Evolutionary conservation across 2,329 filamentous ascomycete species (phyloP).

Genomic region (Cordyceps tenuipes): DNA sequence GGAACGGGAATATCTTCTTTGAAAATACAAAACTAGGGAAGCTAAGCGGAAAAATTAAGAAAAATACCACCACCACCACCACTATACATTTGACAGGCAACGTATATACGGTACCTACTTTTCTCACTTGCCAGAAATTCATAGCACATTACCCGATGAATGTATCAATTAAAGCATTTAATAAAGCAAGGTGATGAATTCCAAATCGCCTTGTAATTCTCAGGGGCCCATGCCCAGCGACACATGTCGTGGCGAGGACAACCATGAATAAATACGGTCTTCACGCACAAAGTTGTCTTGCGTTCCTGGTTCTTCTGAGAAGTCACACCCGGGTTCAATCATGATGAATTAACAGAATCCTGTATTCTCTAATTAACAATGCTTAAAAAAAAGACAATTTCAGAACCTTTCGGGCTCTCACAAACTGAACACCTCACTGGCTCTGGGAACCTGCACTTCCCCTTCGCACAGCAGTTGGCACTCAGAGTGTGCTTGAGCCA

Average conservation of each 20-base stretch:
- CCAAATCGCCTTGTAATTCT: background rate
- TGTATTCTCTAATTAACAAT: slow-evolving; percentile 5
- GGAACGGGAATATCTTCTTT: slow-evolving; percentile 14
- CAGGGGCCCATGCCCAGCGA: no score
- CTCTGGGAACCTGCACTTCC: slow-evolving; percentile 18
- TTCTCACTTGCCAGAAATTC: no score
- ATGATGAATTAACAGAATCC: background rate
- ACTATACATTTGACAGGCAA: no score
- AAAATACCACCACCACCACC: slow-evolving; percentile 5
- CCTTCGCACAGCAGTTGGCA: slow-evolving; percentile 45
- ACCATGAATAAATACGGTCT: background rate
- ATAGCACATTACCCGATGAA: no score
- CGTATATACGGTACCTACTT: no score
- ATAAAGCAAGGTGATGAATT: background rate
- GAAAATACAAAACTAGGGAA: background rate
- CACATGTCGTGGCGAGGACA: no score
- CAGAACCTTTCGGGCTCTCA: background rate
- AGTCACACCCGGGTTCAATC: background rate
- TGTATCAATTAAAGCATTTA: no score
- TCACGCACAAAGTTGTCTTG: no score
- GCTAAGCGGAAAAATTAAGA: slow-evolving; percentile 4
- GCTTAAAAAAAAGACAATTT: slow-evolving; percentile 20
- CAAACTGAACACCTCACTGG: background rate
- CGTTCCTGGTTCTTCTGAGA: background rate
- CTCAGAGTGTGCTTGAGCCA: background rate